Evolutionary conservation across 805 yeast genomes (phyloP), one percentile per base, ranked within the genome.

Genomic region (Suhomyces sp.): DNA sequence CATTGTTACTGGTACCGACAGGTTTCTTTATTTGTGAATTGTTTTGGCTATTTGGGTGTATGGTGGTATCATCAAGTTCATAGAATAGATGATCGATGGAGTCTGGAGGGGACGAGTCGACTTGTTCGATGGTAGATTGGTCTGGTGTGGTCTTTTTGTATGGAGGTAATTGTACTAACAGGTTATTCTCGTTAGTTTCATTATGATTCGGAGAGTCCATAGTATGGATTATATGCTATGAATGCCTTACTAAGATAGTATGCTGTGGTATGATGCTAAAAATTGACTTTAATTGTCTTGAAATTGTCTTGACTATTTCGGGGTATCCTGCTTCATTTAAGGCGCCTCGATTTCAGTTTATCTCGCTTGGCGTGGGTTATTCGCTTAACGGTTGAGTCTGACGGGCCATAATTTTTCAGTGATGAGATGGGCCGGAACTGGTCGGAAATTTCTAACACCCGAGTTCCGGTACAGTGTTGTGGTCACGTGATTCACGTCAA

Each of bases 61-160:
- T 41, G 44, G 25, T 20, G 6, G 1, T n/a, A 33, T 47, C 43
- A 24, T 41, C 39, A 33, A 47, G 35, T 40, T 51, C 54, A 19
- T 37, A 47, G 20, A 52, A 52, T 5, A 52, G 41, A 41, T 49
- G 49, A 13, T 52, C 49, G 33, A 46, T 10, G 43, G 48, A 46
- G 3, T 46, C 48, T 13, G 27, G 22, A 13, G 6, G 15, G 20
- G 17, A 13, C 44, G 25, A 21, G 22, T 13, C 17, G 1, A 7
- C 15, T 25, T 44, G 6, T 10, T 15, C 25, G n/a, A n/a, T n/a
- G n/a, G n/a, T n/a, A 15, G 20, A 3, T 15, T 19, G 12, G 13
- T 8, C 37, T 10, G 13, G 4, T 17, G 19, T 27, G 19, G 17
- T 25, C 27, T 45, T 46, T 12, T 33, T 46, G 21, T n/a, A 46